Base-by-base conservation (phyloP, 371 early-diverging fungal genomes). In the Syncephalastrum monosporum region DNA sequence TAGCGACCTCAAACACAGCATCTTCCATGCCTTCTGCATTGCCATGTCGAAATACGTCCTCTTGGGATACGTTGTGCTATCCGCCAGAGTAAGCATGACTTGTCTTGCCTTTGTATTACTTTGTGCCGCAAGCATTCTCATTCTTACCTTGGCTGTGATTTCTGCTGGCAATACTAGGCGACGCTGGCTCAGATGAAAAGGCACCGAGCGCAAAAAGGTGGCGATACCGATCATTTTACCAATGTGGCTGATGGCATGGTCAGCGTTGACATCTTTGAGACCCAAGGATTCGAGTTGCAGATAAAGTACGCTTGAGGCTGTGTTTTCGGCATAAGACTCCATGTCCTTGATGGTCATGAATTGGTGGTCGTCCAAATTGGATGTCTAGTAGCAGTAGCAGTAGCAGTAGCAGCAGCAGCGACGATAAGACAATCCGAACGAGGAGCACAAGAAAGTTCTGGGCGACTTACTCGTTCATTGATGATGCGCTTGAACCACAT, bases 181-280 rank as follows among this genome's bases (percentile, higher is more conserved):
- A 42, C 86, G 78, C 49, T 87, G 81, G 27, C 79, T 75, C 45
- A 88, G 73, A 69, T 89, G 85, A 56, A 83, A 84, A 12, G 90
- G 89, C 16, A 88, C 72, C 0, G 86, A 86, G 17, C 92, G 72
- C 33, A 93, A 63, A 62, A 90, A 78, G 14, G 89, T 88, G 4
- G 87, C 64, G 15, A 96, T 90, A 7, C 93, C 93, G 52, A 85
- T 81, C 49, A 95, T 90, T 60, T 96, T 92, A 25, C 96, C 96
- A 45, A 95, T 77, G 64, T 95, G 94, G 53, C 92, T 88, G 3
- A 92, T 91, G 1, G 89, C 90, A 73, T 96, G 95, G 71, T 97
- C 96, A 0, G 92, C 90, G 53, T 91, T 82, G 27, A 89, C 80
- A 61, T 91, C 86, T 25, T 84, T 79, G 25, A 96, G 74, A 5